Base-by-base conservation (phyloP, 495 filamentous ascomycete genomes). In the Aspergillus egyptiacus region DNA sequence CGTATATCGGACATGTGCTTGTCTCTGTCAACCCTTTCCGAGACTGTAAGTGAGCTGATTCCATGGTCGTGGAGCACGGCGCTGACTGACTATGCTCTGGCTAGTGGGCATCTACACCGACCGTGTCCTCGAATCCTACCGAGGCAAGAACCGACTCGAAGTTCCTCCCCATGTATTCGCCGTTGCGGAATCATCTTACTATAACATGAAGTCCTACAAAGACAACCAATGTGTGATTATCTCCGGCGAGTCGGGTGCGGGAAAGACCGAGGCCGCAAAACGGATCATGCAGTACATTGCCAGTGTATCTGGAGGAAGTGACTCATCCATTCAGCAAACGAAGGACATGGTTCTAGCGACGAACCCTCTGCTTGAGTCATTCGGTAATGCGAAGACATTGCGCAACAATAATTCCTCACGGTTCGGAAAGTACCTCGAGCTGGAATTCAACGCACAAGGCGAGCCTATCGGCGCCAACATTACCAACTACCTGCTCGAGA, bases 161-260 rank as follows among this genome's bases (percentile, higher is more conserved):
- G 80, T 85, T 68, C 88, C 93, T 15, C 94, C 94, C 7, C 94
- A 99, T 66, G 94, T 99, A 53, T 99, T 96, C 68, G 93, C 89
- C 38, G 91, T 97, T 62, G 94, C 94, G 56, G 94, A 99, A 69
- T 85, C 89, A 3, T 71, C 91, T 40, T 97, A 99, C 73, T 96
- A 97, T 71, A 96, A 99, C 74, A 97, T 99, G 94, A 96, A 96
- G 56, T 91, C 88, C 14, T 97, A 99, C 76, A 91, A 91, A 59
- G 94, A 97, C 52, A 97, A 97, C 71, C 94, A 99, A 62, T 99
- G 94, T 71, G 91, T 99, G 42, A 99, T 99, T 65, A 99, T 99
- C 52, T 96, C 91, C 17, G 94, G 94, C 55, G 94, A 99, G 74
- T 97, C 94, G 7, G 94, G 94, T 50, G 94, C 94, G 9, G 94